These are phyloP conservation scores for Verbascum thapsus DNA, from an alignment of 257 asterid species.

Conservation along the genomic window DNA sequence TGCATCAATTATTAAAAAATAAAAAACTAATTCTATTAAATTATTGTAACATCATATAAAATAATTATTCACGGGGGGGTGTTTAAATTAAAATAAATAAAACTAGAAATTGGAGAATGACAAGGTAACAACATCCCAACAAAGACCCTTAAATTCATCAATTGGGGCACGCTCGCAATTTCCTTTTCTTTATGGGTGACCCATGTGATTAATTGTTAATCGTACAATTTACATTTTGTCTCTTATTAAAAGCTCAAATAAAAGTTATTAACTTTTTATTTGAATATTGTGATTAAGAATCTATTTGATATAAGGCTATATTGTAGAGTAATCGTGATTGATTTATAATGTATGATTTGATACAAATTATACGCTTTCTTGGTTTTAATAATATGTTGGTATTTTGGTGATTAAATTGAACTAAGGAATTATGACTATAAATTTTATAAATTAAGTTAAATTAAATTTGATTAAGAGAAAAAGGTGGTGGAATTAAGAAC, in stretches of 20 bases:
- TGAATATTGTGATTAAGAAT: no score
- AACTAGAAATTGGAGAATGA: conserved; percentile 10
- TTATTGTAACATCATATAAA: neutral
- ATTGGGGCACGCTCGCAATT: conserved; percentile 35
- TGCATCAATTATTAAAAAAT: neutral
- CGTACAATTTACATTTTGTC: conserved; percentile 53
- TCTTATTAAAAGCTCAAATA: conserved; percentile 9
- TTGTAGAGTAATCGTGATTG: no score
- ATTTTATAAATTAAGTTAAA: no score
- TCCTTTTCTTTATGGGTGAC: conserved; percentile 35
- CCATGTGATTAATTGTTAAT: conserved; percentile 46
- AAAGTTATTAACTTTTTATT: neutral
- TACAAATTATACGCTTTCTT: no score
- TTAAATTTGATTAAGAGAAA: no score
- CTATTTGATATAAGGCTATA: no score
- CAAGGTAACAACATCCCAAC: conserved; percentile 32
- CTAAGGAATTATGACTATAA: no score
- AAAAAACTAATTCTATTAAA: neutral
- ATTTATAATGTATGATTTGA: no score
- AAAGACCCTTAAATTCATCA: conserved; percentile 30
- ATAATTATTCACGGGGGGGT: conserved; percentile 1
- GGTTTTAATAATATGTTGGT: no score
- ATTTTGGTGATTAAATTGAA: no score
- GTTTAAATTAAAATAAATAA: neutral
- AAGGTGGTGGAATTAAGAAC: no score